Evolutionary conservation across 257 asterid species (phyloP).

Genomic region (Echites panduratus): DNA sequence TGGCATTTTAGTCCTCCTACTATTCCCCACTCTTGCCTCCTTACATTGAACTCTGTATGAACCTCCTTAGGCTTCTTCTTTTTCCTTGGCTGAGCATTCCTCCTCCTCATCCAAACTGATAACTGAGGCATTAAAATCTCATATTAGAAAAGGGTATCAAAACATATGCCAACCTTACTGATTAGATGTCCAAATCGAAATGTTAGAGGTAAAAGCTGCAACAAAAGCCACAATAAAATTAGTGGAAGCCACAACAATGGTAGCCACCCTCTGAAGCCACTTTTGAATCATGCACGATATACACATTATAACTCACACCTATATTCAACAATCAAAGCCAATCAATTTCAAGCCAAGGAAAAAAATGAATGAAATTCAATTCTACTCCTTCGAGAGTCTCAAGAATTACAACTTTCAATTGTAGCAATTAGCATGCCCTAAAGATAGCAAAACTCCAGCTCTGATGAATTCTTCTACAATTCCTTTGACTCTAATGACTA

Average conservation of each 20-base stretch:
- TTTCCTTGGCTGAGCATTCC: conserved; percentile 77
- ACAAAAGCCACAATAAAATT: conserved; percentile 87
- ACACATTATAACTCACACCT: conserved; percentile 79
- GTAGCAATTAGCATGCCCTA: conserved; percentile 13
- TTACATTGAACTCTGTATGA: no score
- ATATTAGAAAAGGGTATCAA: conserved; percentile 84
- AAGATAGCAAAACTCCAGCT: conserved; percentile 38
- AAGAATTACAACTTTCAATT: background rate
- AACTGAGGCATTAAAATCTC: conserved; percentile 90
- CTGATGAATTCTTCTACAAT: conserved; percentile 30
- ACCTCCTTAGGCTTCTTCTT: conserved; percentile 71
- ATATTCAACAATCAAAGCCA: conserved; percentile 12
- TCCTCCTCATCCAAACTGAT: conserved; percentile 69
- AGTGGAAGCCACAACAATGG: conserved; percentile 99
- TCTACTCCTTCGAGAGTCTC: conserved; percentile 6
- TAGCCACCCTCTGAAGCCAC: conserved; percentile 92
- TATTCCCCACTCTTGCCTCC: no score
- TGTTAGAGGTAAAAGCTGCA: conserved; percentile 93
- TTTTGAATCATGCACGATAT: conserved; percentile 93
- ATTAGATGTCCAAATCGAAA: conserved; percentile 86
- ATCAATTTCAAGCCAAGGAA: conserved; percentile 1
- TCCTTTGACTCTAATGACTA: conserved; percentile 50
- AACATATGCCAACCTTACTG: conserved; percentile 89
- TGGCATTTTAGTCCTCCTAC: no score
- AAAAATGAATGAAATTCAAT: conserved; percentile 7